Percentiles rank a stretch among this genome's conserved stretches.
phyloP scores from a whole-genome alignment of 2,329 filamentous ascomycete genomes.

The Paraconiothyrium sp. region DNA sequence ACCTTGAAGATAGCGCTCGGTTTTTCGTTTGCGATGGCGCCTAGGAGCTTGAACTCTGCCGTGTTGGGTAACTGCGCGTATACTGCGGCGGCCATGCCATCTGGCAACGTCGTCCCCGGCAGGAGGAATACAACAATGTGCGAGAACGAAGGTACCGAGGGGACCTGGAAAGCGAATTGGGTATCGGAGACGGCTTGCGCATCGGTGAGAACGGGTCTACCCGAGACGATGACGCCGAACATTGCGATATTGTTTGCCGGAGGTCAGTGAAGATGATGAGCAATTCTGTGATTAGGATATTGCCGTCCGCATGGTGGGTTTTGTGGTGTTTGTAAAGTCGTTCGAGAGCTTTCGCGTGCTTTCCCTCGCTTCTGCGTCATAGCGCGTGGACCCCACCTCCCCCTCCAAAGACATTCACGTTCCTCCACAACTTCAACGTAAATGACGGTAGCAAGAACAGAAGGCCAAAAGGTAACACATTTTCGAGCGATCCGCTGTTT shows the following conservation, averaged over 20 bases:
- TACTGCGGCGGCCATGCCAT: slow-evolving; percentile 83
- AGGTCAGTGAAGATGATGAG: not conserved
- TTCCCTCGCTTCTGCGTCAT: slow-evolving; percentile 31
- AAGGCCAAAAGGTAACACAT: no score
- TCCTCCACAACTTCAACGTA: no score
- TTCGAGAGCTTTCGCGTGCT: slow-evolving; percentile 32
- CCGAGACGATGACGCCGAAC: slow-evolving; percentile 70
- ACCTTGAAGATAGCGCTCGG: slow-evolving; percentile 92
- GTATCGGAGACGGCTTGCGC: slow-evolving; percentile 65
- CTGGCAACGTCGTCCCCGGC: slow-evolving; percentile 77
- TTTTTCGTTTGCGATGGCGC: slow-evolving; percentile 88
- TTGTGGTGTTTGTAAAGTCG: slow-evolving; percentile 3
- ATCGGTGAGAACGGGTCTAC: slow-evolving; percentile 67
- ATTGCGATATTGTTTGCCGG: slow-evolving; percentile 46
- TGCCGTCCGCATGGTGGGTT: not conserved
- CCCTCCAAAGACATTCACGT: not conserved
- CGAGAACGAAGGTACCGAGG: slow-evolving; percentile 65
- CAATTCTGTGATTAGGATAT: not conserved
- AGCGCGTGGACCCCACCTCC: slow-evolving; percentile 7
- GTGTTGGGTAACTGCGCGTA: slow-evolving; percentile 77
- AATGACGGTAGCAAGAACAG: no score
- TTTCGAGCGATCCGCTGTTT: no score
- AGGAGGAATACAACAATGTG: slow-evolving; percentile 92
- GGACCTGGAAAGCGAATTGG: slow-evolving; percentile 75
- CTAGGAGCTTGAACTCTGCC: slow-evolving; percentile 80